Evolutionary conservation across 2,329 filamentous ascomycete species (phyloP), one percentile per base, ranked within the genome.

Genomic region (Claviceps africana): DNA sequence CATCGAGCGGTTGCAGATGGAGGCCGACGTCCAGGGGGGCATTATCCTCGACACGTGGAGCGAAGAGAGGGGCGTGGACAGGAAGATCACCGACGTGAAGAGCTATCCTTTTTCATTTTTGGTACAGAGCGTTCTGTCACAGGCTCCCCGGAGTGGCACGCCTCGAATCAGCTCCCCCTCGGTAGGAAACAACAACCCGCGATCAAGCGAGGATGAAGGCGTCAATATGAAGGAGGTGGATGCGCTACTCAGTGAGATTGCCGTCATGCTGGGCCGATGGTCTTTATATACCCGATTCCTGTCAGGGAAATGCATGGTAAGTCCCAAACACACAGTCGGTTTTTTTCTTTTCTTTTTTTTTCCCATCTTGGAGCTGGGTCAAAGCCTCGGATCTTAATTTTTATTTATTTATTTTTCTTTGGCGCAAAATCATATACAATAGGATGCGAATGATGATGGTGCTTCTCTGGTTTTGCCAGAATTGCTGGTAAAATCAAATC

Each of bases 141-240:
- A 78, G 31, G 84, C 88, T 53, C 83, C 83, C 55, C 73, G 79
- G 6, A 66, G 69, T 11, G 80, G 79, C 1, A 82, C 82, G 2
- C 78, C 84, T 2, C 79, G 88, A 45, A 80, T 88, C 39, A 83
- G 77, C 56, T 95, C 90, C 1, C 91, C 91, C 1, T 86, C 86
- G 1, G 66, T 76, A 37, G 79, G 80, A 15, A 72, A 73, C 19
- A 73, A 69, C 51, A 77, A 76, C 62, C 64, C 67, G 2, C 77
- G 85, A 10, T 70, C 72, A 17, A 88, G 84, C 62, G 90, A 96
- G 64, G 93, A 98, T 58, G 93, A 97, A 61, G 78, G 87, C 0
- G 88, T 97, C 22, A 89, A 96, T 62, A 95, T 97, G 87, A 96
- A 91, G 67, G 91, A 96, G 64, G 80, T 98, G 3, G 93, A 98